These are phyloP conservation scores for Clohesyomyces aquaticus DNA, from an alignment of 495 filamentous ascomycete genomes.

Conservation along the genomic window DNA sequence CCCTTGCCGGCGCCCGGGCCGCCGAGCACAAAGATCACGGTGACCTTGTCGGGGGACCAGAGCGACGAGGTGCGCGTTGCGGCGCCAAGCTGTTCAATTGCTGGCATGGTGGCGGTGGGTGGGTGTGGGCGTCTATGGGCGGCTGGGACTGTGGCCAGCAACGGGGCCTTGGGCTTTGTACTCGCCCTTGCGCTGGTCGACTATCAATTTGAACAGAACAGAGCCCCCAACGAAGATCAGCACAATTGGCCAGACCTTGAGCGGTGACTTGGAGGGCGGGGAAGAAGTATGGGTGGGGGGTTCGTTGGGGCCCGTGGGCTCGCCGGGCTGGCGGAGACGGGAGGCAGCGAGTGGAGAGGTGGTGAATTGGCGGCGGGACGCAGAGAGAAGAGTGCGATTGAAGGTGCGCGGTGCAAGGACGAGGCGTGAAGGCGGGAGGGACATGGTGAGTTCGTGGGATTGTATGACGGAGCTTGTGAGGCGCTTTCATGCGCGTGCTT, in stretches of 20 bases:
- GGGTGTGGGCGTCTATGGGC: constrained; percentile 34
- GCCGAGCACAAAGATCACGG: constrained; percentile 86
- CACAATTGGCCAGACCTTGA: constrained; percentile 69
- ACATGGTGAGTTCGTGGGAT: constrained; percentile 12
- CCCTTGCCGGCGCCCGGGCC: constrained; percentile 80
- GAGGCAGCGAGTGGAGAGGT: constrained; percentile 6
- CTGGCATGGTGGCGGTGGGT: constrained; percentile 44
- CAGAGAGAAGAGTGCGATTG: not conserved
- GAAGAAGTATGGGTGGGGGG: constrained; percentile 24
- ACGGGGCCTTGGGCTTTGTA: constrained; percentile 24
- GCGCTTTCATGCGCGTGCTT: not conserved
- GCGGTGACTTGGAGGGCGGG: constrained; percentile 45
- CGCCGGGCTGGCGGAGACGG: constrained; percentile 31
- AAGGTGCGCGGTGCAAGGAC: not conserved
- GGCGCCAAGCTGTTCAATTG: constrained; percentile 56
- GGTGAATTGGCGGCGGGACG: constrained; percentile 9
- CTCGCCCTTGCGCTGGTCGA: constrained; percentile 60
- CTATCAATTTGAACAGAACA: constrained; percentile 64
- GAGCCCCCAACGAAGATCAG: constrained; percentile 62
- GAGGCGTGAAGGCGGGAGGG: not conserved
- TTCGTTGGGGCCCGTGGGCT: constrained; percentile 32
- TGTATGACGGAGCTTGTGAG: constrained; percentile 4
- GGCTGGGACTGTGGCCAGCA: constrained; percentile 33
- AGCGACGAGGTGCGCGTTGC: constrained; percentile 64
- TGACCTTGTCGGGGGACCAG: constrained; percentile 78